Percentiles rank a stretch among this genome's conserved stretches.
phyloP scores from a whole-genome alignment of 139 green algal genomes.

The Chlamydomonas asymmetrica region DNA sequence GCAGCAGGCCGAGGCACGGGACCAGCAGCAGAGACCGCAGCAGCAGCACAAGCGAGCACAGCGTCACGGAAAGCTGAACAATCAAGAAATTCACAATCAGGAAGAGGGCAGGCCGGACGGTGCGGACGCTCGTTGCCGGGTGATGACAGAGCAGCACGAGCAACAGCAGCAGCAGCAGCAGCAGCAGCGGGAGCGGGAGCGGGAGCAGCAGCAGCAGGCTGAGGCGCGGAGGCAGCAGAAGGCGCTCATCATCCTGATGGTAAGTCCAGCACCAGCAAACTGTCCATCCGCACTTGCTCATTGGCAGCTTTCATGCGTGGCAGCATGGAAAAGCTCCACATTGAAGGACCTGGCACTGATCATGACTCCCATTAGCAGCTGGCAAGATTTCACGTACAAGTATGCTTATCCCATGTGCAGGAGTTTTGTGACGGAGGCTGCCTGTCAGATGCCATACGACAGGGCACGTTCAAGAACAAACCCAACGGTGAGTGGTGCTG shows the following conservation, averaged over 20 bases:
- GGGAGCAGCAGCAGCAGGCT: neutral
- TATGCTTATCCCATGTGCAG: no score
- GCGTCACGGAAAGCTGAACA: neutral
- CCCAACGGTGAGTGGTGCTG: constrained; percentile 12
- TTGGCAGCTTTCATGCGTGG: no score
- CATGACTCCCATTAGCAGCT: no score
- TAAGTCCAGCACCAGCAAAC: no score
- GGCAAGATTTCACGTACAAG: no score
- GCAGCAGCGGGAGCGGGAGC: neutral
- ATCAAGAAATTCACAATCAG: neutral
- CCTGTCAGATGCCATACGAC: constrained; percentile 35
- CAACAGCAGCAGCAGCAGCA: constrained; percentile 1
- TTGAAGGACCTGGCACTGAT: no score
- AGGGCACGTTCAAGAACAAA: constrained; percentile 25
- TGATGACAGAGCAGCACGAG: neutral
- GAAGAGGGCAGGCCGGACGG: no score
- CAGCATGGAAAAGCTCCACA: no score
- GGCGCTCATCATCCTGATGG: constrained; percentile 25
- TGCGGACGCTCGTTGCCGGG: no score
- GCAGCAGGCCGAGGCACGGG: neutral
- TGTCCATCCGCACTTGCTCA: no score
- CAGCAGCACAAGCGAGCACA: neutral
- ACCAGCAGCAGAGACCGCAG: neutral
- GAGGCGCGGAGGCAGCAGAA: neutral
- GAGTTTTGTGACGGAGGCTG: constrained; percentile 41